Evolutionary conservation across 2,329 filamentous ascomycete species (phyloP).

Genomic region (Curvularia hawaiiensis): DNA sequence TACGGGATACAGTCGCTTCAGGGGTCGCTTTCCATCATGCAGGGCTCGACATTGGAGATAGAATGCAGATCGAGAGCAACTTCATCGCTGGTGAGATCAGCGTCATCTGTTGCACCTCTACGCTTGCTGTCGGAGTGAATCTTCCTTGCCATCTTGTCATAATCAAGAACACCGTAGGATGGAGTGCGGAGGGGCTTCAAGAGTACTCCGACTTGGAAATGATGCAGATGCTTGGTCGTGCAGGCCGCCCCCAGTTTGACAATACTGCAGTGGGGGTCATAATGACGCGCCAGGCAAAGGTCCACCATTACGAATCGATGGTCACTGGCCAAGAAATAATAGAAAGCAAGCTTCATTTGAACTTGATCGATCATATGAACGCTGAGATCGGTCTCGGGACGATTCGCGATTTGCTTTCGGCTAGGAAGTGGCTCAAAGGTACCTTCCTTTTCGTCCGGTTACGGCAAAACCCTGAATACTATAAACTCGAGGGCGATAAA

Average conservation of each 20-base stretch:
- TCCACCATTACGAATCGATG: slow-evolving; percentile 71
- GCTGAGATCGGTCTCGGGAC: slow-evolving; percentile 81
- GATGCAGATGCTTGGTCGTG: slow-evolving; percentile 89
- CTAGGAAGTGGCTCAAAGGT: slow-evolving; percentile 74
- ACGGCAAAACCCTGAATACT: slow-evolving; percentile 71
- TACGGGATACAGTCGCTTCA: slow-evolving; percentile 59
- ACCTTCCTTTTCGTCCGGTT: slow-evolving; percentile 81
- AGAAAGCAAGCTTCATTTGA: slow-evolving; percentile 78
- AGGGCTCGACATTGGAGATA: slow-evolving; percentile 69
- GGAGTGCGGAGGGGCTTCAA: slow-evolving; percentile 60
- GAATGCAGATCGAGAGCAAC: slow-evolving; percentile 67
- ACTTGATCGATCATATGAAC: slow-evolving; percentile 83
- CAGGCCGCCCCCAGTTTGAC: slow-evolving; percentile 84
- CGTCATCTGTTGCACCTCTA: slow-evolving; percentile 87
- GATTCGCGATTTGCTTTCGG: slow-evolving; percentile 66
- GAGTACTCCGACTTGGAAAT: slow-evolving; percentile 84
- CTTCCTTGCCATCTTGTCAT: slow-evolving; percentile 83
- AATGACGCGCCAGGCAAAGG: slow-evolving; percentile 71
- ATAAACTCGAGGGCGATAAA: slow-evolving; percentile 64
- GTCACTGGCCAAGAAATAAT: slow-evolving; percentile 73
- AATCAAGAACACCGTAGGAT: slow-evolving; percentile 75
- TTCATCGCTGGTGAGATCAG: slow-evolving; percentile 74
- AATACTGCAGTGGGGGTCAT: slow-evolving; percentile 77
- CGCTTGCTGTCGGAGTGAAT: slow-evolving; percentile 82
- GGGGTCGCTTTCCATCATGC: slow-evolving; percentile 86